Conservation (phyloP, 1,139 yeast species). For the Sugiyamaella paludigena region DNA sequence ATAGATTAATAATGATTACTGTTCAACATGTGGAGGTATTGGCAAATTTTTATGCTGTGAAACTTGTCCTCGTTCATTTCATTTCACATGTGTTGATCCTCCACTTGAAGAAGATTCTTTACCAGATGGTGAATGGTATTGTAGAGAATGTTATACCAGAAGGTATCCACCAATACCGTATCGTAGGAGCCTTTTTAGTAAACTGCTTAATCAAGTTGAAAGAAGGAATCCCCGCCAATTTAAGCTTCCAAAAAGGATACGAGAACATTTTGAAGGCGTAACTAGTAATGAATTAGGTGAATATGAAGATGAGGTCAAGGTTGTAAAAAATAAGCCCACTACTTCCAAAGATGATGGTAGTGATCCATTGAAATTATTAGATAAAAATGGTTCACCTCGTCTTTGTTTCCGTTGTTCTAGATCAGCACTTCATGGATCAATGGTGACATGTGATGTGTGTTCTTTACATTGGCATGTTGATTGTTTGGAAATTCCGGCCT, state of each 20-base stretch:
- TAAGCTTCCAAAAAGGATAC: conserved; percentile 62
- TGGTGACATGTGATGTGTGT: conserved; percentile 84
- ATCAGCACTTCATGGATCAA: conserved; percentile 57
- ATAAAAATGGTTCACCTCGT: conserved; percentile 60
- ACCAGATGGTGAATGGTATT: conserved; percentile 90
- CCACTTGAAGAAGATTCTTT: conserved; percentile 71
- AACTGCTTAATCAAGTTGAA: conserved; percentile 57
- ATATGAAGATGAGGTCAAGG: conserved; percentile 56
- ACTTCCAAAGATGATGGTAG: conserved; percentile 44
- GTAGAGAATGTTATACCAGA: conserved; percentile 59
- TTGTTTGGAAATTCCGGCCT: conserved; percentile 80
- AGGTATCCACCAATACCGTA: conserved; percentile 37
- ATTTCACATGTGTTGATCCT: conserved; percentile 87
- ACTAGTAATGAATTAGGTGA: conserved; percentile 66
- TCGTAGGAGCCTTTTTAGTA: conserved; percentile 53
- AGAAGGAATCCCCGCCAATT: conserved; percentile 70
- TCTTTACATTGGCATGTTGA: conserved; percentile 89
- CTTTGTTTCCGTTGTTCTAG: conserved; percentile 75
- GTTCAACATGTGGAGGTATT: conserved; percentile 82
- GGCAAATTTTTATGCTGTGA: conserved; percentile 94
- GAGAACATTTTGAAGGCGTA: conserved; percentile 76
- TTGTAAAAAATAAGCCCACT: conserved; percentile 41
- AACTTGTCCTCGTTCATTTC: conserved; percentile 87
- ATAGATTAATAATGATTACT: conserved; percentile 75
- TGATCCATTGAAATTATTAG: conserved; percentile 65